Evolutionary conservation across 371 early-diverging fungal genomes (phyloP), one percentile per base, ranked within the genome.

Genomic region (Zychaea mexicana): DNA sequence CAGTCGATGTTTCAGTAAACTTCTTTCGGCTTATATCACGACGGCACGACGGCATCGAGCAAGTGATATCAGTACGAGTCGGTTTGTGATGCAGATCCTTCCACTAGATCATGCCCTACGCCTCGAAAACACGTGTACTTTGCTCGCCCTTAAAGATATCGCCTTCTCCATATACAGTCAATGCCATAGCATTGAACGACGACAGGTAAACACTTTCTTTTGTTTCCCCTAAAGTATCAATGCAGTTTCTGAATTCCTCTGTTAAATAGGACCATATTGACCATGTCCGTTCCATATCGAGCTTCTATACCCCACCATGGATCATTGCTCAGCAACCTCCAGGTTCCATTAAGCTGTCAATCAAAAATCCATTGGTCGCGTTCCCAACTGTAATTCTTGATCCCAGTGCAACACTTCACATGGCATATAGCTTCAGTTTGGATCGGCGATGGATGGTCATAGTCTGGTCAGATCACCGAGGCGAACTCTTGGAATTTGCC

Each of bases 91-190:
- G 54, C 86, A 86, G 38, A 28, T 86, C 26, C 57, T 86, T n/a
- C 85, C 86, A 0, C 71, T 83, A 52, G 84, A 86, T 19, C 86
- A 86, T 62, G 68, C 85, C 6, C 31, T 86, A 21, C 66, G 76
- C 31, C 67, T 77, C 2, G 67, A 76, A 28, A 6, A 46, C 8
- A 82, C 83, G 1, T 79, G 75, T 49, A 68, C 77, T 10, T 84
- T 82, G 38, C 78, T 77, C 60, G 84, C 85, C 2, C 66, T 86
- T n/a, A 81, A 82, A 52, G 84, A 85, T 15, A 81, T 88, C 55
- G 88, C 86, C 1, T 88, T 88, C 54, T 75, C 86, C 13, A 82
- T 87, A n/a, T 87, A 87, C 52, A 76, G 76, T 26, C 82, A 81
- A 62, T 86, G 86, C 63, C 76, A 72, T 36, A 32, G 38, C 21